Base-by-base conservation (phyloP, 2,329 filamentous ascomycete species). In the Mycosphaerella sp. region DNA sequence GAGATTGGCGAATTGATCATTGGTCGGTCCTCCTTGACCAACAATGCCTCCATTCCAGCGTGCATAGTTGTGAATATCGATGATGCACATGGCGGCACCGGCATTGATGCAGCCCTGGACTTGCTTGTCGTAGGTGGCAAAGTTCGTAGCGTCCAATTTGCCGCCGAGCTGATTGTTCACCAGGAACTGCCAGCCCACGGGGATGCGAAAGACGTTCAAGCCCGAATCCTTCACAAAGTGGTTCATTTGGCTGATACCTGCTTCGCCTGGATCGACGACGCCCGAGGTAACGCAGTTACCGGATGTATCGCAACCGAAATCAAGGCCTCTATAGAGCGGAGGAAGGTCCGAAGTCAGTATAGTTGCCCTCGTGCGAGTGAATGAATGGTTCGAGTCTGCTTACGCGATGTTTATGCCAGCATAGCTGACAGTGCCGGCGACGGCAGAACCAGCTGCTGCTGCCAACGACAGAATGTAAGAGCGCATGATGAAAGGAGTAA, bases 1-100 rank as follows among this genome's bases (percentile, higher is more conserved):
- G 4, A 86, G 68, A 41, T 70, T 71, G 3, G 75, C 78, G 60
- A 86, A 82, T 11, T 81, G 70, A 9, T 76, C 78, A 64, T 85
- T 76, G 0, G 76, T 76, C 0, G 82, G 82, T 0, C 82, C 83
- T 21, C 82, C 83, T 64, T 86, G 83, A 1, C 83, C 84, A 53
- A 87, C 78, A 59, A 87, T 81, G 2, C 69, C 68, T 11, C 79
- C 79, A 59, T 86, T 78, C 75, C 79, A 66, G 48, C 58, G 59
- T 29, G 64, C 67, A 47, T 67, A 66, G 57, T 67, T 67, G 61
- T 65, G 62, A n/a, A 67, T 42, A 46, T 66, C 64, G 50, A 66
- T 54, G 55, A 69, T 67, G 45, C 67, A 69, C 50, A 64, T 56
- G 14, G 58, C 59, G 4, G 66, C 66, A 4, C 59, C 63, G 0